These are phyloP conservation scores for Craspedostauros australis DNA, from an alignment of 108 stramenopile genomes.

Conservation along the genomic window DNA sequence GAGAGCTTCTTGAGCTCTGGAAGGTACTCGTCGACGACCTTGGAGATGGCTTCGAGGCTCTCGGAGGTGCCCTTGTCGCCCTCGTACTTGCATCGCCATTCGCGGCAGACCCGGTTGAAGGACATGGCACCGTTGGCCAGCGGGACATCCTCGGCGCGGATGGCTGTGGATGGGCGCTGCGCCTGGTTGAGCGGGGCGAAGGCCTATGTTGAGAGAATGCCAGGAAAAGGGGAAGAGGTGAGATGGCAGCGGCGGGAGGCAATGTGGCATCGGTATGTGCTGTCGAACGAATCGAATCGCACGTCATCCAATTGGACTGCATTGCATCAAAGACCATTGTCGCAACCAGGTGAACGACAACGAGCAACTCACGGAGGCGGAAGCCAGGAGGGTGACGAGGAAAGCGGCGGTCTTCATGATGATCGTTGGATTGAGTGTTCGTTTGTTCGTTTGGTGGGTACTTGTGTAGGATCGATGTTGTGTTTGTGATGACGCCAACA, in stretches of 20 bases:
- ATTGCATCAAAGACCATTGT: background rate
- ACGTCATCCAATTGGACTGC: background rate
- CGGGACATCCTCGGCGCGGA: constrained; percentile 52
- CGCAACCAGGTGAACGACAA: background rate
- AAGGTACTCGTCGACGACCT: constrained; percentile 73
- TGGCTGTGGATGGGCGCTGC: constrained; percentile 8
- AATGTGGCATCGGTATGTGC: background rate
- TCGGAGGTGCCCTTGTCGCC: constrained; percentile 75
- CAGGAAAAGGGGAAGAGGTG: constrained; percentile 3
- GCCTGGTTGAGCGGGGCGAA: constrained; percentile 29
- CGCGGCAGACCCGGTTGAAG: constrained; percentile 80
- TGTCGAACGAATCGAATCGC: background rate
- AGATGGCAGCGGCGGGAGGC: background rate
- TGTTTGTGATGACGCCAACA: too few species aligned
- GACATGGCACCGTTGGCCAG: constrained; percentile 82
- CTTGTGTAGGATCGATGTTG: too few species aligned
- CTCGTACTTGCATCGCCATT: constrained; percentile 85
- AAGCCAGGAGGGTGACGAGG: constrained; percentile 7
- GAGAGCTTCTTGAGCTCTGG: constrained; percentile 68
- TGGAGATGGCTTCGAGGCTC: constrained; percentile 64
- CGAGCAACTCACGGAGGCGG: constrained; percentile 9
- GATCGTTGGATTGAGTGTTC: too few species aligned
- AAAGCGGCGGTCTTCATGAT: constrained; percentile 10
- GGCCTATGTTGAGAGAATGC: constrained; percentile 20
- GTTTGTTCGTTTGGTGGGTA: too few species aligned